Evolutionary conservation across 2,329 filamentous ascomycete genomes (phyloP).

Genomic region (Talaromyces funiculosus): DNA sequence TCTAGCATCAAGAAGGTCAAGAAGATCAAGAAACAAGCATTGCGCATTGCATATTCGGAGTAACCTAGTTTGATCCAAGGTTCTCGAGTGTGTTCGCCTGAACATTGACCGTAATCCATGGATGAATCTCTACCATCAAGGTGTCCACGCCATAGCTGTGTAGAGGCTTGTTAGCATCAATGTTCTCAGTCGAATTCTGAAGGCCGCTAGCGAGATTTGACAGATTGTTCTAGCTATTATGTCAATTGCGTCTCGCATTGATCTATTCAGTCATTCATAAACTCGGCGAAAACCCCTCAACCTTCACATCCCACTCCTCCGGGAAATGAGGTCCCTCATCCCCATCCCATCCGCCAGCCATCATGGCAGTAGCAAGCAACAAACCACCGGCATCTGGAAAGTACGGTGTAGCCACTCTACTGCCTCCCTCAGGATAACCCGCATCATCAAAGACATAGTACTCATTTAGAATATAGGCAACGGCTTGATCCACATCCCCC

Average conservation of each 20-base stretch:
- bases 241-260: neutral
- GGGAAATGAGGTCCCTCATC: conserved; percentile 45
- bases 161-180: neutral
- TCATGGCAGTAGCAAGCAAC: conserved; percentile 51
- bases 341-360: conserved; percentile 54
- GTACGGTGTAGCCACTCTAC: conserved; percentile 47
- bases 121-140: neutral
- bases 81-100: too few species aligned
- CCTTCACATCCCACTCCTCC: conserved; percentile 42
- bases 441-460: conserved; percentile 53
- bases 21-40: too few species aligned
- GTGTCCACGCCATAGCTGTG: neutral
- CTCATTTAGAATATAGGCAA: conserved; percentile 43
- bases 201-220: neutral
- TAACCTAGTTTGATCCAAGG: too few species aligned
- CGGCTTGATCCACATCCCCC: conserved; percentile 39
- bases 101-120: neutral
- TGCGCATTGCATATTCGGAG: too few species aligned
- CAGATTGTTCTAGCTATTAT: neutral
- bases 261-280: neutral
- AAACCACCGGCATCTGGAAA: conserved; percentile 49
- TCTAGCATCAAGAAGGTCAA: too few species aligned
- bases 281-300: conserved; percentile 44
- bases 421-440: conserved; percentile 48
- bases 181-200: neutral